Conservation (phyloP, 2,329 filamentous ascomycete species). For the Aquanectria penicillioides region DNA sequence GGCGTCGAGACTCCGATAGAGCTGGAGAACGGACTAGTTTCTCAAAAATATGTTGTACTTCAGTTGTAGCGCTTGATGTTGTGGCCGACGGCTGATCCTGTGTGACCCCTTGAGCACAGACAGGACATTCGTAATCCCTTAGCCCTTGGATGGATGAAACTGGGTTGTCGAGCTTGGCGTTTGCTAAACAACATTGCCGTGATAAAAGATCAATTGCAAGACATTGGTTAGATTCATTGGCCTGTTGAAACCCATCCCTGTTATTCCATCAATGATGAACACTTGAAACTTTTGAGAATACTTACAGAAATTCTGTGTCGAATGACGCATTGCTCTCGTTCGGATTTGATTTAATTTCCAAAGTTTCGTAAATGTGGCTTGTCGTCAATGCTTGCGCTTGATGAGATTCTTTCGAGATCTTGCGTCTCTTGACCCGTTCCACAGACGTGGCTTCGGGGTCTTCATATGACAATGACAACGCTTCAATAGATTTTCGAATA, state of each 20-base stretch:
- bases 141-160: neutral
- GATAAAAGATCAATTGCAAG: constrained; percentile 65
- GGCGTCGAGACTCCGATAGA: constrained; percentile 65
- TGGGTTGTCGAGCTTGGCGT: constrained; percentile 1
- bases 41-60: constrained; percentile 56
- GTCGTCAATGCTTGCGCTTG: too few species aligned
- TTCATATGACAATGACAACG: constrained; percentile 41
- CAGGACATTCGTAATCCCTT: constrained; percentile 28
- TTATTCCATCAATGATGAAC: constrained; percentile 28
- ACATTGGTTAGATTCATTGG: constrained; percentile 62
- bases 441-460: constrained; percentile 33
- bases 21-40: constrained; percentile 55
- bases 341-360: too few species aligned
- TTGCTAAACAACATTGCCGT: constrained; percentile 51
- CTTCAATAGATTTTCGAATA: constrained; percentile 42
- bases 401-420: constrained; percentile 33
- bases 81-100: neutral
- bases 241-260: constrained; percentile 54
- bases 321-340: constrained; percentile 42
- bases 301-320: constrained; percentile 58
- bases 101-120: constrained; percentile 36
- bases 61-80: constrained; percentile 42
- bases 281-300: constrained; percentile 24
- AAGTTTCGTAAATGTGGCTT: constrained; percentile 30
- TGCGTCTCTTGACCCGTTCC: constrained; percentile 44